Conservation (phyloP, 129 eudicot genomes). For the Silybum marianum region DNA sequence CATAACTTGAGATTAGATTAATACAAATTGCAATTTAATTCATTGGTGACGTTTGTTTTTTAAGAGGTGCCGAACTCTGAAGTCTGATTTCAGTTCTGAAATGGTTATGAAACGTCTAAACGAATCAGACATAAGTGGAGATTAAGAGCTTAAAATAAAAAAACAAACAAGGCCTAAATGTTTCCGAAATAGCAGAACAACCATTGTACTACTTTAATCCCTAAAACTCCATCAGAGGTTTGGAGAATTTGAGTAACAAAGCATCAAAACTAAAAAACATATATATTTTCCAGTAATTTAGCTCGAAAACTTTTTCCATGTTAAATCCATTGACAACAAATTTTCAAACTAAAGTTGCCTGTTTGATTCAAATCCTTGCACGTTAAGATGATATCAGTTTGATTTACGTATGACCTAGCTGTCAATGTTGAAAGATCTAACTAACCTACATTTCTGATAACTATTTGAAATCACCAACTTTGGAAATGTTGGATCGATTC, state of each 20-base stretch:
- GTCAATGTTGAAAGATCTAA: neutral
- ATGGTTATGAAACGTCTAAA: no score
- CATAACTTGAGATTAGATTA: neutral
- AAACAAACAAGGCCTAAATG: no score
- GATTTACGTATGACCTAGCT: neutral
- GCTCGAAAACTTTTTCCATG: neutral
- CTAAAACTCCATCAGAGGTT: neutral
- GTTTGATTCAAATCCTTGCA: neutral
- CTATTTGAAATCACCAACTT: conserved; percentile 5
- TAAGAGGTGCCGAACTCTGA: no score
- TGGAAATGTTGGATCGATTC: neutral
- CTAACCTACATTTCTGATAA: neutral
- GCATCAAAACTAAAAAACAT: neutral
- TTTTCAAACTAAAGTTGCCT: neutral
- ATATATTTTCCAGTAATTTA: neutral
- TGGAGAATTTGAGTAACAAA: neutral
- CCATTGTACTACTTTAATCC: neutral
- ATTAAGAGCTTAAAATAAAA: no score
- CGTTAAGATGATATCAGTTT: neutral
- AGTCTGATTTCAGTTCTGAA: no score
- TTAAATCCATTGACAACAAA: neutral
- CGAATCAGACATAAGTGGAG: no score
- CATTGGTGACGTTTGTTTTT: no score
- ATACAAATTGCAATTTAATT: neutral
- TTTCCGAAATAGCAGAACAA: neutral